Evolutionary conservation across 768 basidiomycete species (phyloP), one percentile per base, ranked within the genome.

Genomic region (Tylopilus sp.): DNA sequence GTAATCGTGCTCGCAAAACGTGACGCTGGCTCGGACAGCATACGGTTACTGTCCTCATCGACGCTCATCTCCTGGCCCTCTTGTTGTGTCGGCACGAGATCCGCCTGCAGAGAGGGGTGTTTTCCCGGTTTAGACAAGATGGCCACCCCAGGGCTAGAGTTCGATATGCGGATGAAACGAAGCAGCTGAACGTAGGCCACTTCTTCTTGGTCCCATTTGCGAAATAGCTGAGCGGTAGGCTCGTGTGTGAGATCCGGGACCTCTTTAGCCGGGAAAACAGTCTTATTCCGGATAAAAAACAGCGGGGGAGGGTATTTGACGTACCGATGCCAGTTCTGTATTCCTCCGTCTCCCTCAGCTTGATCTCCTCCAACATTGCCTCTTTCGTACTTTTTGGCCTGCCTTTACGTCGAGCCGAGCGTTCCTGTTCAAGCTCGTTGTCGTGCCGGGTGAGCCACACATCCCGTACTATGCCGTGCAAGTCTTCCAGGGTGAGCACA

Each of bases 311-410:
- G 12, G 1, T 13, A 4, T 10, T 40, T 17, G 22, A 61, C 85
- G 55, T 62, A 89, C 90, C 91, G 64, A 93, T 76, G 7, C 91
- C 91, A 2, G 90, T 87, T 33, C 86, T 77, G 67, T 93, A 93
- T 49, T 79, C 72, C 54, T 92, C 89, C 17, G 71, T 60, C 58
- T 91, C 91, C 50, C 79, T 73, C 47, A 83, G 65, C 61, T 82
- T 84, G n/a, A 79, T 64, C 44, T 88, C 88, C 65, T 91, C 87
- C 33, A 92, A 62, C 59, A 81, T 82, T 22, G 66, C 51, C 65
- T 91, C 87, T 57, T 75, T 84, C 4, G 72, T 66, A 59, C 83
- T 87, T 67, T 89, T 90, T 38, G 91, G 84, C 39, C 90, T 71
- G 8, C 91, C 91, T 58, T 83, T 85, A 40, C 91, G 72, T 39